These are phyloP conservation scores for Gloeophyllum trabeum DNA, from an alignment of 768 basidiomycete genomes.

Conservation along the genomic window DNA sequence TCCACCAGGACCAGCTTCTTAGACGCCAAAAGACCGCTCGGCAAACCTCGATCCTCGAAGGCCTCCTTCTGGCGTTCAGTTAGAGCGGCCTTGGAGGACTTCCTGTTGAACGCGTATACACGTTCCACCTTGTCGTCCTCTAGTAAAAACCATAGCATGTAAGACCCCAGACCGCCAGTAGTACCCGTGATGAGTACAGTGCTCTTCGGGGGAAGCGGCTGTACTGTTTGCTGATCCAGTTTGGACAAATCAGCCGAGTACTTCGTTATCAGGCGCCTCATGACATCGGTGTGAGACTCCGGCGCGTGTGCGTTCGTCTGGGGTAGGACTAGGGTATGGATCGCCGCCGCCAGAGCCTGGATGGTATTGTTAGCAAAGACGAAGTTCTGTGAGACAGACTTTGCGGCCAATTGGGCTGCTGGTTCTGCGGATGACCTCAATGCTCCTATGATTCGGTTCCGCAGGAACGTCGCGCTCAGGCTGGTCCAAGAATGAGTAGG, in stretches of 20 bases:
- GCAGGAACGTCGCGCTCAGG: not conserved
- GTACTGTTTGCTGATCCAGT: no score
- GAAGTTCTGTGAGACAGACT: not conserved
- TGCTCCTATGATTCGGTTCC: not conserved
- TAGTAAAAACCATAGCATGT: no score
- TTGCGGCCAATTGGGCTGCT: not conserved
- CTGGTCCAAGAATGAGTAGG: not conserved
- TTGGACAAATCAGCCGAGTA: no score
- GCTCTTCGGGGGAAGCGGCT: no score
- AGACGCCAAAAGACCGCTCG: constrained; percentile 15
- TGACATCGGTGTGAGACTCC: no score
- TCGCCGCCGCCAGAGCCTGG: not conserved
- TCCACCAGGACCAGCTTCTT: constrained; percentile 18
- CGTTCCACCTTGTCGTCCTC: constrained; percentile 14
- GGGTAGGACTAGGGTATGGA: not conserved
- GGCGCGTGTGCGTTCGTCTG: no score
- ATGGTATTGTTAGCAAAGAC: not conserved
- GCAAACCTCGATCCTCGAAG: no score
- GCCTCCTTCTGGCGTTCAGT: no score
- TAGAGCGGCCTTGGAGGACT: constrained; percentile 7
- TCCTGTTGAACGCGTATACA: constrained; percentile 20
- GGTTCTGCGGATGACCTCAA: no score
- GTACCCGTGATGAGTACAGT: no score
- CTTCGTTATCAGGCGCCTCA: no score
- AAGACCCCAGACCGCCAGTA: no score